Base-by-base conservation (phyloP, 2,329 filamentous ascomycete species). In the Hypoxylon sp. region DNA sequence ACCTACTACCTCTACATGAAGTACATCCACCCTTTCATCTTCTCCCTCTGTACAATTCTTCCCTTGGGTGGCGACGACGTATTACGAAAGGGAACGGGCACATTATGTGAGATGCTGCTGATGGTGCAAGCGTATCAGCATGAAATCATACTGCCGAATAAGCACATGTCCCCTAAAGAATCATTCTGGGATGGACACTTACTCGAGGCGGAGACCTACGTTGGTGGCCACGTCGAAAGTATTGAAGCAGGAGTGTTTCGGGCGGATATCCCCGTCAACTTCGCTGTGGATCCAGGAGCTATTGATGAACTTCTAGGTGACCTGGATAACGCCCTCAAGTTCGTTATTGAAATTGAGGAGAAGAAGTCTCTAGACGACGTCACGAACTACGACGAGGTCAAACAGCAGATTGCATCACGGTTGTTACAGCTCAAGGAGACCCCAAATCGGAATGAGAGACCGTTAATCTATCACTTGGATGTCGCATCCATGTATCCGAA, bases 1-100 rank as follows among this genome's bases (percentile, higher is more conserved):
- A 99, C 96, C 0, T 99, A 99, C 79, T 99, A 99, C 77, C 84
- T 99, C 68, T 99, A 99, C 86, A 99, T 99, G 97, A 99, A 99
- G 90, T 99, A 99, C 79, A 93, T 99, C n/a, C 96, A 99, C 79
- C 96, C 96, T 2, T 99, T 99, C 83, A 96, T 99, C 79, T 99
- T 99, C 85, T 98, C 97, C 1, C 84, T 99, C 0, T 99, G 96
- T 81, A 99, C 94, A 1, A 98, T 99, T 82, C 85, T 99, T 78
- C 96, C 96, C 0, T 86, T 99, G 1, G 93, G 93, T 48, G 93
- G 94, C 34, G 95, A 99, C 75, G 96, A 98, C 77, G 93, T 94
- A 1, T 80, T 98, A 74, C 89, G 96, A 72, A 99, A 99, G 80
- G 96, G 96, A 78, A 99, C 96, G 0, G 96, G 96, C 79, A 99